These are phyloP conservation scores for Phytophthora citrophthora DNA, from an alignment of 352 stramenopile genomes.

Conservation along the genomic window DNA sequence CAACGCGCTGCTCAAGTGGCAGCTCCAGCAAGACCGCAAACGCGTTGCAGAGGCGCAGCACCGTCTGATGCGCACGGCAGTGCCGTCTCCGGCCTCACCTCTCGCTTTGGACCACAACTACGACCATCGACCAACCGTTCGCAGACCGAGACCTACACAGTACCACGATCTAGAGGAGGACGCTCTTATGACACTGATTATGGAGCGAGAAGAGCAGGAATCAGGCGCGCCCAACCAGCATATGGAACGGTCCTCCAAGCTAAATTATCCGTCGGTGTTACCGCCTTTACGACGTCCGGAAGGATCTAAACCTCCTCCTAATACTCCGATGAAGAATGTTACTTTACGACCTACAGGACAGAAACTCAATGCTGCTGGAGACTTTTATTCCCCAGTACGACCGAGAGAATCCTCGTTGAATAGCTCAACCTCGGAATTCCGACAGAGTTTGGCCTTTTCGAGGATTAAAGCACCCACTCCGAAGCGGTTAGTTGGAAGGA, in stretches of 20 bases:
- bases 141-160: constrained; percentile 7
- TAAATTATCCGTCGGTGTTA: constrained; percentile 13
- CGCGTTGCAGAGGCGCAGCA: constrained; percentile 25
- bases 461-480: constrained; percentile 27
- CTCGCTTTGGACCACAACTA: constrained; percentile 6
- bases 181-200: constrained; percentile 48
- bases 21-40: constrained; percentile 30
- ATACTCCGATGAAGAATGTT: constrained; percentile 14
- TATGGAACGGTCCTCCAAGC: constrained; percentile 11
- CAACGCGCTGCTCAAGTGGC: constrained; percentile 42
- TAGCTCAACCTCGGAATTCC: constrained; percentile 18
- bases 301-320: constrained; percentile 3
- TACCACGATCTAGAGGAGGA: constrained; percentile 42
- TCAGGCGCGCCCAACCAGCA: constrained; percentile 15
- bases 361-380: constrained; percentile 31
- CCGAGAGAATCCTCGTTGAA: constrained; percentile 20
- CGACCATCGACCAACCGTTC: constrained; percentile 7
- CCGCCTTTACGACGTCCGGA: constrained; percentile 14
- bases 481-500: constrained; percentile 6
- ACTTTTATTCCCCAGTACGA: constrained; percentile 48
- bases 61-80: constrained; percentile 29
- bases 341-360: constrained; percentile 21
- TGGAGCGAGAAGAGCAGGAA: constrained; percentile 40
- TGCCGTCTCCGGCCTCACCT: constrained; percentile 16
- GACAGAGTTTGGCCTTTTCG: constrained; percentile 28